phyloP scores from a whole-genome alignment of 2,329 filamentous ascomycete species.

The Calonectria hawksworthii region DNA sequence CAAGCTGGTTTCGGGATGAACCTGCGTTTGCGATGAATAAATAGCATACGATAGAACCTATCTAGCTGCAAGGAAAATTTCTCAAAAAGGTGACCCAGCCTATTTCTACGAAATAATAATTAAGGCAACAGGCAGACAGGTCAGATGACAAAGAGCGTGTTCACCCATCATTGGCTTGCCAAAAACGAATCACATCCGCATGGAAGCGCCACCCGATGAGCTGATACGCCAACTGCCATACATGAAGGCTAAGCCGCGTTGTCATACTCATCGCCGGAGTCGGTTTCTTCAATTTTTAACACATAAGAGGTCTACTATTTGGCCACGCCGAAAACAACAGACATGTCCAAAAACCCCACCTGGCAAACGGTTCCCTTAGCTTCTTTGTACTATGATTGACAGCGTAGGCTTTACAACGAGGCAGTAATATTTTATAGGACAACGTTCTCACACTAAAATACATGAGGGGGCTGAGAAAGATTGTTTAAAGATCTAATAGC shows the following conservation, averaged over 20 bases:
- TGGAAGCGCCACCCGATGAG: background rate
- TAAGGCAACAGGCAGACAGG: background rate
- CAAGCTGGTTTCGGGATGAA: too few relatives aligned
- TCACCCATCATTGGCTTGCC: background rate
- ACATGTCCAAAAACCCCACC: too few relatives aligned
- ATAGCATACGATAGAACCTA: background rate
- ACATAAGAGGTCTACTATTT: background rate
- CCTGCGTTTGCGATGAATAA: background rate
- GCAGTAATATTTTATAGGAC: background rate
- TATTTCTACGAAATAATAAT: background rate
- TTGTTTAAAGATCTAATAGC: too few relatives aligned
- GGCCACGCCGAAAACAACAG: too few relatives aligned
- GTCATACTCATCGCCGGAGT: background rate
- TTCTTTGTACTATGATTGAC: too few relatives aligned
- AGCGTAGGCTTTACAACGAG: background rate
- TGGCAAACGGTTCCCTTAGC: too few relatives aligned
- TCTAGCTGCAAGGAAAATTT: background rate
- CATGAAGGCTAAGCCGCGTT: background rate
- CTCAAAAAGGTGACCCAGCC: background rate
- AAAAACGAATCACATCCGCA: background rate
- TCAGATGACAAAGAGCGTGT: background rate
- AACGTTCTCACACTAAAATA: too few relatives aligned
- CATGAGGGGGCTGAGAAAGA: too few relatives aligned
- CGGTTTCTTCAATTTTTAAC: background rate
- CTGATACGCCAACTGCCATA: background rate